phyloP scores from a whole-genome alignment of 2,329 filamentous ascomycete species.

The Pseudomassariella vexata region DNA sequence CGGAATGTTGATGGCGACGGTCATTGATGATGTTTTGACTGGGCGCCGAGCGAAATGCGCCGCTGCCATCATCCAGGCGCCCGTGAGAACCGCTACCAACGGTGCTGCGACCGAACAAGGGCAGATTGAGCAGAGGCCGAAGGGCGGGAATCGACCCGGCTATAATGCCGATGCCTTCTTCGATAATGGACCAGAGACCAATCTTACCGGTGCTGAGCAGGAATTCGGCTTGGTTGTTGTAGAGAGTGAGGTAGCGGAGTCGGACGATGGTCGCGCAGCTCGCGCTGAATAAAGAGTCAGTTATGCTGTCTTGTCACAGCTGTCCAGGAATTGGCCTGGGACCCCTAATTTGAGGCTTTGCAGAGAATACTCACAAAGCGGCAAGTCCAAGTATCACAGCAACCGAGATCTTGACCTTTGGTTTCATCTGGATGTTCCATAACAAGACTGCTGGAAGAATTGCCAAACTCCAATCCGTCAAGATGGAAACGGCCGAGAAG shows the following conservation, averaged over 20 bases:
- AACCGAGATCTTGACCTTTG: slow-evolving; percentile 37
- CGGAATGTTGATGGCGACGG: slow-evolving; percentile 1
- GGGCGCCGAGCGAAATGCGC: neutral
- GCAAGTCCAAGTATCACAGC: slow-evolving; percentile 35
- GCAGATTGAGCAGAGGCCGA: slow-evolving; percentile 33
- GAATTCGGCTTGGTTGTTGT: slow-evolving; percentile 31
- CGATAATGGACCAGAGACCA: slow-evolving; percentile 39
- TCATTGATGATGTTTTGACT: neutral
- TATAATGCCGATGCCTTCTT: slow-evolving; percentile 42
- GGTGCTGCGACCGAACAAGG: slow-evolving; percentile 13
- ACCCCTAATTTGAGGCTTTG: too few species aligned
- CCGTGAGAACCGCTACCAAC: neutral
- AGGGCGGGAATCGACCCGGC: slow-evolving; percentile 40
- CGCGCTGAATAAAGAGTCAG: slow-evolving; percentile 18
- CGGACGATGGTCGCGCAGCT: slow-evolving; percentile 32
- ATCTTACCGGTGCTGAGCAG: slow-evolving; percentile 34
- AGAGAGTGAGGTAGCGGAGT: slow-evolving; percentile 34
- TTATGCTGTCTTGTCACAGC: too few species aligned
- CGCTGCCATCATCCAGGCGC: neutral
- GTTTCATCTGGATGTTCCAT: slow-evolving; percentile 35
- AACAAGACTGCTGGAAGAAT: slow-evolving; percentile 32
- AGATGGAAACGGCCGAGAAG: slow-evolving; percentile 28
- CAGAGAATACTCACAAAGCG: slow-evolving; percentile 27
- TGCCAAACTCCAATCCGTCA: slow-evolving; percentile 27
- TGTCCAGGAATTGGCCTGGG: too few species aligned